Percentiles rank a stretch among this genome's conserved stretches.
phyloP scores from a whole-genome alignment of 805 yeast species.

The Komagataella pastoris region DNA sequence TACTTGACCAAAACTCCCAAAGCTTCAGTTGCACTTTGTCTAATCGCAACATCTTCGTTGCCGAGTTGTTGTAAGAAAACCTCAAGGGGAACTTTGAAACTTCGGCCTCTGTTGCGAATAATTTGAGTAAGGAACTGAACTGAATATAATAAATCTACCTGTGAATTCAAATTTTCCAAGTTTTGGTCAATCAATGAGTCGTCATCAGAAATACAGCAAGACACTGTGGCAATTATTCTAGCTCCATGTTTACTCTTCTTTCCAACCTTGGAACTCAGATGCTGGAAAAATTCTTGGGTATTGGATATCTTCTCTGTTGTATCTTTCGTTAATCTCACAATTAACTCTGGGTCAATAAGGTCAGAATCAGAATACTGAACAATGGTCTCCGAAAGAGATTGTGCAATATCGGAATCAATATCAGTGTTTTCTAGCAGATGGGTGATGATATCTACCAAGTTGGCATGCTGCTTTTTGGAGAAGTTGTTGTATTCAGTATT shows the following conservation, averaged over 20 bases:
- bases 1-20: constrained; percentile 34
- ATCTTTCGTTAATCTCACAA: neutral
- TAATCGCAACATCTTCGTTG: constrained; percentile 19
- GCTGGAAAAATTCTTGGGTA: neutral
- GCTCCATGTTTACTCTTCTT: neutral
- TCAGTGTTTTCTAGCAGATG: neutral
- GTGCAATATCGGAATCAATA: neutral
- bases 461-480: neutral
- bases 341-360: neutral
- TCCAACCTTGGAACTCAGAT: neutral
- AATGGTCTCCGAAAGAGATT: neutral
- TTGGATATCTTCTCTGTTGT: neutral
- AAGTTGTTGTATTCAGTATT: neutral
- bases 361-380: neutral
- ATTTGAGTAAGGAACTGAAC: neutral
- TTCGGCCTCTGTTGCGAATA: neutral
- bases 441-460: neutral
- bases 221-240: neutral
- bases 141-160: neutral
- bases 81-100: constrained; percentile 4
- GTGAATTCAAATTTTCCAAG: neutral
- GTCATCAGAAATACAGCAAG: neutral
- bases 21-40: constrained; percentile 35
- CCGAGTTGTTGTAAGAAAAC: constrained; percentile 21
- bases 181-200: neutral